Evolutionary conservation across 768 basidiomycete genomes (phyloP).

Genomic region (Termitomyces sp.): DNA sequence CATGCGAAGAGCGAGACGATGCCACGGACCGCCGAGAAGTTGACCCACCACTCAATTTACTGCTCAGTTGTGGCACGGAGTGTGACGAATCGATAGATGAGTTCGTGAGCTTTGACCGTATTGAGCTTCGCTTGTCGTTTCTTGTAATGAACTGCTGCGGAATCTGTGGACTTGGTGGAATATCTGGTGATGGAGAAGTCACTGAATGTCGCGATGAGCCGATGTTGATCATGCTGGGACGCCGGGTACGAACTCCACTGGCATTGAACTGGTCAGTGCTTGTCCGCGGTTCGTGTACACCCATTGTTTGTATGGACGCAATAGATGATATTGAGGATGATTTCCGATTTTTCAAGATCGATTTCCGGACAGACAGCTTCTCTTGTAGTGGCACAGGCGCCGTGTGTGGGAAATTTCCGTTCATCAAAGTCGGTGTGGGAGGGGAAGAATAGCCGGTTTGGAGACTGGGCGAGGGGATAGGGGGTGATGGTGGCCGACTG

Average conservation of each 20-base stretch:
- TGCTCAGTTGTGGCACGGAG: constrained; percentile 21
- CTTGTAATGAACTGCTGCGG: constrained; percentile 40
- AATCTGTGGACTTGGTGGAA: constrained; percentile 61
- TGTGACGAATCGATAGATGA: constrained; percentile 28
- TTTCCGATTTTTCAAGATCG: constrained; percentile 66
- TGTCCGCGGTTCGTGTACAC: constrained; percentile 24
- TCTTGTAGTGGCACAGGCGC: constrained; percentile 28
- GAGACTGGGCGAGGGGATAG: constrained; percentile 22
- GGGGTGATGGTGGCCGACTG: constrained; percentile 21
- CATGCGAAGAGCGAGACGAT: constrained; percentile 36
- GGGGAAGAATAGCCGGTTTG: constrained; percentile 6
- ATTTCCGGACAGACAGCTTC: constrained; percentile 49
- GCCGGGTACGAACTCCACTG: constrained; percentile 27
- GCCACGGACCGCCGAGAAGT: constrained; percentile 30
- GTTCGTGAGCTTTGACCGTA: constrained; percentile 26
- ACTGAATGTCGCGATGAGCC: constrained; percentile 30
- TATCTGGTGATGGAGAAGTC: constrained; percentile 31
- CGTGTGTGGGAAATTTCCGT: constrained; percentile 8
- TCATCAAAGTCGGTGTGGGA: constrained; percentile 12
- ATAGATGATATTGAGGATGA: constrained; percentile 37
- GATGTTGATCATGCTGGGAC: constrained; percentile 44
- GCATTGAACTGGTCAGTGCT: constrained; percentile 31
- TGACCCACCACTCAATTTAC: constrained; percentile 18
- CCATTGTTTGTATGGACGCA: constrained; percentile 1
- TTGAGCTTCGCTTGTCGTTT: constrained; percentile 21